Base-by-base conservation (phyloP, 2,329 filamentous ascomycete species). In the Fusarium devonianum region DNA sequence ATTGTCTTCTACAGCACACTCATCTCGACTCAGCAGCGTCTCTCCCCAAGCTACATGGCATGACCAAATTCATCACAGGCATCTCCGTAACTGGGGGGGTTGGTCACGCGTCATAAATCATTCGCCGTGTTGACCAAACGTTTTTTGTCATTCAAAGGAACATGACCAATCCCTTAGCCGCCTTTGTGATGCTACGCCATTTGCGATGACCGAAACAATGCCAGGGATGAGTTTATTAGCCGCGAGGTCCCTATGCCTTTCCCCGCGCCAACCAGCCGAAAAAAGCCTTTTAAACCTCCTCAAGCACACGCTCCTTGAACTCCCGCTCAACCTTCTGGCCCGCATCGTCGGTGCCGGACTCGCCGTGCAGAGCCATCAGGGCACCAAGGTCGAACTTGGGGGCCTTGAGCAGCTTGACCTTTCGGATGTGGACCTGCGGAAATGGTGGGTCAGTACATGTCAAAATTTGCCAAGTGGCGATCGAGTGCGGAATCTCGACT, bases 321-420 rank as follows among this genome's bases (percentile, higher is more conserved):
- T 99, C 93, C 74, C 92, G 84, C 86, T 97, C 94, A 67, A 95
- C 90, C 90, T 97, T 97, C 81, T 97, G 90, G 71, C 94, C 94
- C 75, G 92, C 86, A 80, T 99, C 94, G 75, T 97, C 92, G 69
- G 90, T 92, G 73, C 86, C 88, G 60, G 92, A 95, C 85, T 99
- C 94, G 80, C 94, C 94, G 83, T 99, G 94, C 71, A 99, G 88
- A 77, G 89, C 89, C 78, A 99, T 88, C 68, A 99, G 86, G 69
- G 90, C 89, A 79, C 94, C 94, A 65, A 99, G 89, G 75, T 99
- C 94, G 83, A 99, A 97, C 86, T 99, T 99, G 74, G 94, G 94
- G 66, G 88, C 79, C 88, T 99, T 99, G 69, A 99, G 84, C 69
- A 99, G 90, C 88, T 99, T 99, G 73, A 99, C 93, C 87, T 99